phyloP scores from a whole-genome alignment of 768 basidiomycete genomes.

The Cytidiella melzeri region DNA sequence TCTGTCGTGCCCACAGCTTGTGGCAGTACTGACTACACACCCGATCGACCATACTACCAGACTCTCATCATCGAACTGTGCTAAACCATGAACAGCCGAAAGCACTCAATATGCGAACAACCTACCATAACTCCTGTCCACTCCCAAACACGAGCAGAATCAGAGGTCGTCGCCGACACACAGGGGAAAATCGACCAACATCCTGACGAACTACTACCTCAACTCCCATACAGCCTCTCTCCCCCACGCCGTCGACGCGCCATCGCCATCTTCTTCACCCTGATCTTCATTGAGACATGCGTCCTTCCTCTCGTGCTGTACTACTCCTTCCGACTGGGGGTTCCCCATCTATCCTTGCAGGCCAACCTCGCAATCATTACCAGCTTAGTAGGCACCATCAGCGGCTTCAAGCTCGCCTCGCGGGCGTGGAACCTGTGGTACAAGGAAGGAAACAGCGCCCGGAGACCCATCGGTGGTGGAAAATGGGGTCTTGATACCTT shows the following conservation, averaged over 20 bases:
- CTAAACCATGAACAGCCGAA: no score
- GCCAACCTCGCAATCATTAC: conserved; percentile 29
- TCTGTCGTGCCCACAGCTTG: no score
- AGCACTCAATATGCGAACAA: no score
- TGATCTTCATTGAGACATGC: conserved; percentile 25
- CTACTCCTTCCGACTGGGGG: conserved; percentile 25
- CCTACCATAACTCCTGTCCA: not conserved
- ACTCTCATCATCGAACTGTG: no score
- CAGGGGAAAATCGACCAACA: no score
- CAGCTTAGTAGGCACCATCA: conserved; percentile 22
- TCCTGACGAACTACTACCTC: no score
- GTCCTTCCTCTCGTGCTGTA: conserved; percentile 26
- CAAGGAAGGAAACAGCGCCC: conserved; percentile 13
- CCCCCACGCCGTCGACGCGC: conserved; percentile 14
- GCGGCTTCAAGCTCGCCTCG: conserved; percentile 22
- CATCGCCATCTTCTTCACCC: conserved; percentile 20
- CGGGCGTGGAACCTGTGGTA: conserved; percentile 23
- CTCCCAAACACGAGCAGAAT: not conserved
- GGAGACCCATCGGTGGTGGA: conserved; percentile 23
- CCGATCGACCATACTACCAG: no score
- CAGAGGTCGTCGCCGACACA: no score
- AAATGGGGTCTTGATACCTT: conserved; percentile 24
- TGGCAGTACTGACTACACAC: no score
- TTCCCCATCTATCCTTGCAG: conserved; percentile 22
- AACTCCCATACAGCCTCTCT: conserved; percentile 23